Conservation (phyloP, 345 rosid species). For the Clarkia xantiana region DNA sequence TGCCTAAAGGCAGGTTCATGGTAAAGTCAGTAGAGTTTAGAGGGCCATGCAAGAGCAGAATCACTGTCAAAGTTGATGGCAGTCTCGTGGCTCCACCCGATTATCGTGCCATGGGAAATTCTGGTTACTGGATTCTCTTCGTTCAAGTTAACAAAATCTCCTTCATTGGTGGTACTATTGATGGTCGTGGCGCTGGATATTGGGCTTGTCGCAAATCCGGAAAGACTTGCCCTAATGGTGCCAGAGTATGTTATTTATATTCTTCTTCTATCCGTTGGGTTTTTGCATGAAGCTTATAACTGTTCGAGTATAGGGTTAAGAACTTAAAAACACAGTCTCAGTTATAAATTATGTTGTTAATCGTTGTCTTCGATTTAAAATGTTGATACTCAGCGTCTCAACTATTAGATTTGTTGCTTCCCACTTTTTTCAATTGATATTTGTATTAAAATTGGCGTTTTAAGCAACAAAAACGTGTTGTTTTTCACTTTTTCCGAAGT, state of each 20-base stretch:
- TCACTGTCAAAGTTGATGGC: constrained; percentile 28
- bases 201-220: constrained; percentile 52
- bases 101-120: constrained; percentile 26
- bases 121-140: constrained; percentile 49
- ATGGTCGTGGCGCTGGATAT: constrained; percentile 36
- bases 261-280: too few species aligned
- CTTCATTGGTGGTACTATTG: constrained; percentile 34
- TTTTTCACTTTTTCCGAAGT: too few species aligned
- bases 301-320: too few species aligned
- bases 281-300: too few species aligned
- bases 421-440: too few species aligned
- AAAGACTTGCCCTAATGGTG: constrained; percentile 43
- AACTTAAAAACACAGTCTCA: too few species aligned
- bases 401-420: too few species aligned
- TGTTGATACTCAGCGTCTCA: too few species aligned
- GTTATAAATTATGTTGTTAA: too few species aligned
- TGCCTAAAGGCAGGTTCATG: constrained; percentile 35
- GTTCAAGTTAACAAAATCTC: constrained; percentile 27
- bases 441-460: too few species aligned
- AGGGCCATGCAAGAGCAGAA: constrained; percentile 52
- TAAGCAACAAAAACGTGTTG: too few species aligned
- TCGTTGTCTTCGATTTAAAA: too few species aligned
- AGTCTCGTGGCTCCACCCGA: constrained; percentile 45
- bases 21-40: constrained; percentile 22
- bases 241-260: constrained; percentile 26